Conservation (phyloP, 1,284 basidiomycete species). For the Inonotus obliquus region DNA sequence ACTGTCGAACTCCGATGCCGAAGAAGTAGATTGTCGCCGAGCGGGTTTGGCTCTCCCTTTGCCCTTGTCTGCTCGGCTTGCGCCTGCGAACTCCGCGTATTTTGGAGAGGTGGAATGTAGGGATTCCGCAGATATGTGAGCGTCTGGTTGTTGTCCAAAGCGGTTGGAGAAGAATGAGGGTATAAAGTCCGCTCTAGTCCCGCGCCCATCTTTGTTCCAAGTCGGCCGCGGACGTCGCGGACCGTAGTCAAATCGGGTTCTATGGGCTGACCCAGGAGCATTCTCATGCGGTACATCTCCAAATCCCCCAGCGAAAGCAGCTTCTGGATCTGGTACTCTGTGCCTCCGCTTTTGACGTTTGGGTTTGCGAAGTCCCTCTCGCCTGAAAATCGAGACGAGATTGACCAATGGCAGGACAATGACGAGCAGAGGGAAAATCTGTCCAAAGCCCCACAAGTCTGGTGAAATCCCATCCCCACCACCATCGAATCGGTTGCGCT, state of each 20-base stretch:
- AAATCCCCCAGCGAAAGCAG: not conserved
- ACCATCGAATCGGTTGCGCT: slow-evolving; percentile 26
- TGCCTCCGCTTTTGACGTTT: not conserved
- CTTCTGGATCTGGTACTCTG: not conserved
- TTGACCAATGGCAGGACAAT: slow-evolving; percentile 18
- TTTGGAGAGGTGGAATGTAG: not conserved
- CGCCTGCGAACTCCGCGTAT: not conserved
- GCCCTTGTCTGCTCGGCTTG: not conserved
- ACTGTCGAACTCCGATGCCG: not conserved
- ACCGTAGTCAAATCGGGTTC: not conserved
- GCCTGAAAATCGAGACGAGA: slow-evolving; percentile 15
- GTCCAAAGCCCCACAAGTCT: slow-evolving; percentile 27
- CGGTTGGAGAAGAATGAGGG: not conserved
- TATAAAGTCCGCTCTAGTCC: not conserved
- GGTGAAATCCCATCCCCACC: slow-evolving; percentile 11
- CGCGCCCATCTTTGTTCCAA: not conserved
- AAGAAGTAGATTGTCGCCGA: not conserved
- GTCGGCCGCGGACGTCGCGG: not conserved
- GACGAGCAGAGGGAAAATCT: slow-evolving; percentile 22
- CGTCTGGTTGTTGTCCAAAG: not conserved
- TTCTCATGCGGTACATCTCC: not conserved
- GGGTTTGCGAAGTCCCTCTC: slow-evolving; percentile 10
- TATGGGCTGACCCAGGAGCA: not conserved
- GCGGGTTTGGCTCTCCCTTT: not conserved
- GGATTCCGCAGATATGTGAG: not conserved